Evolutionary conservation across 305 asterid species (phyloP).

Genomic region (Rubia tinctorum): DNA sequence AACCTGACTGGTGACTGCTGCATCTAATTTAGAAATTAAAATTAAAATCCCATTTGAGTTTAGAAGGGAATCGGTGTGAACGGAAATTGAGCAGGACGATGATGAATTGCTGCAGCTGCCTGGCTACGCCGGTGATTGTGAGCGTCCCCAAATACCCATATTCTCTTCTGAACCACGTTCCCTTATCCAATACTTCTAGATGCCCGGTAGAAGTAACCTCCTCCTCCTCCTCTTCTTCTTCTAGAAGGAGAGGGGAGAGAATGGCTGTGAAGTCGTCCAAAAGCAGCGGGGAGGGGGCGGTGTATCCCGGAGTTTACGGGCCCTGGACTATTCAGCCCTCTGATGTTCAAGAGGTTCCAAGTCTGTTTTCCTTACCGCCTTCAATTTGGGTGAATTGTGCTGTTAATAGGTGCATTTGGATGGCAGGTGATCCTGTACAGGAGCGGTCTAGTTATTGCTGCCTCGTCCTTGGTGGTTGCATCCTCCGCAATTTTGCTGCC

Average conservation of each 20-base stretch:
- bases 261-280: background rate
- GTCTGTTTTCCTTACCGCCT: background rate
- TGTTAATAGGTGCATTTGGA: background rate
- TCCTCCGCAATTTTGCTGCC: constrained; percentile 58
- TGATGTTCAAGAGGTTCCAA: constrained; percentile 59
- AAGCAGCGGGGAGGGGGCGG: constrained; percentile 17
- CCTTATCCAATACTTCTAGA: background rate
- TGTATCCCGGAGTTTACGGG: constrained; percentile 75
- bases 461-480: constrained; percentile 66
- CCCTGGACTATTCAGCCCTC: constrained; percentile 81
- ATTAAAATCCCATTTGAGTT: background rate
- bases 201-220: background rate
- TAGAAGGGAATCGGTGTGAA: background rate
- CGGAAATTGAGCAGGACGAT: background rate
- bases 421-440: constrained; percentile 66
- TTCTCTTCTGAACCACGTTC: background rate
- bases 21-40: too few species aligned
- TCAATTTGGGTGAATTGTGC: background rate
- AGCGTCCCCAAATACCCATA: background rate
- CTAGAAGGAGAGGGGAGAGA: background rate
- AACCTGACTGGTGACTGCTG: too few species aligned
- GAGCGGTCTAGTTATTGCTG: constrained; percentile 81
- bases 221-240: background rate
- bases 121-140: background rate
- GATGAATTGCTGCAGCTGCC: background rate